Evolutionary conservation across 768 basidiomycete genomes (phyloP).

Genomic region (Tricholoma saponaceum): DNA sequence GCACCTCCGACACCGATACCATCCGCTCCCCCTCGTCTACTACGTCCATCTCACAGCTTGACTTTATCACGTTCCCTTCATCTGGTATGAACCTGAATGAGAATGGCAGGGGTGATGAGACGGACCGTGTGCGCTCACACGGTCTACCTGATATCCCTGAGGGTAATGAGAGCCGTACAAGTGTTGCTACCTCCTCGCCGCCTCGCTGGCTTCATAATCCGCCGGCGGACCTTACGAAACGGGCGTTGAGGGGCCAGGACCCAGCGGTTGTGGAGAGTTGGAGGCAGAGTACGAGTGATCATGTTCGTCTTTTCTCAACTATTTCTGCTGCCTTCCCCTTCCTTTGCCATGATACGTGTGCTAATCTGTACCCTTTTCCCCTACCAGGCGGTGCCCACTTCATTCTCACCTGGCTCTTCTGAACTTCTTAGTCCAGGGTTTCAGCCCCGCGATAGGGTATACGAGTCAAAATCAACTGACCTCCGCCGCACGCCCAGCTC

Average conservation of each 20-base stretch:
- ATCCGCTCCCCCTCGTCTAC: slow-evolving; percentile 9
- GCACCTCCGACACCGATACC: slow-evolving; percentile 12
- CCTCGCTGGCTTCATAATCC: slow-evolving; percentile 6
- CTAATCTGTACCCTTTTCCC: no score
- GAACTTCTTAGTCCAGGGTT: not conserved
- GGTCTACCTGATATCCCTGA: slow-evolving; percentile 18
- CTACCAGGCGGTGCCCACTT: not conserved
- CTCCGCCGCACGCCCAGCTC: slow-evolving; percentile 7
- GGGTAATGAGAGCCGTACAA: slow-evolving; percentile 9
- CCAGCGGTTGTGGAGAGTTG: slow-evolving; percentile 7
- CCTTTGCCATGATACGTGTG: no score
- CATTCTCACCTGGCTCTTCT: not conserved
- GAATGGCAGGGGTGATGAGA: slow-evolving; percentile 1
- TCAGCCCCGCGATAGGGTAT: slow-evolving; percentile 2
- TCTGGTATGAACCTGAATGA: not conserved
- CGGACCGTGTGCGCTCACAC: not conserved
- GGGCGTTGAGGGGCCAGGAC: not conserved
- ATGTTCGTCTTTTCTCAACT: not conserved
- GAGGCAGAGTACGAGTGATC: slow-evolving; percentile 7
- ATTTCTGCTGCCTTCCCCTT: not conserved
- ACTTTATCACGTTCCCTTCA: slow-evolving; percentile 13
- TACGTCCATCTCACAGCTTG: slow-evolving; percentile 11
- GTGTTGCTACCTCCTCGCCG: slow-evolving; percentile 11
- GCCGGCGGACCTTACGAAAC: slow-evolving; percentile 1
- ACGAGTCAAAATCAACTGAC: not conserved